phyloP scores from a whole-genome alignment of 2,329 filamentous ascomycete species.

The Neurospora sp. region DNA sequence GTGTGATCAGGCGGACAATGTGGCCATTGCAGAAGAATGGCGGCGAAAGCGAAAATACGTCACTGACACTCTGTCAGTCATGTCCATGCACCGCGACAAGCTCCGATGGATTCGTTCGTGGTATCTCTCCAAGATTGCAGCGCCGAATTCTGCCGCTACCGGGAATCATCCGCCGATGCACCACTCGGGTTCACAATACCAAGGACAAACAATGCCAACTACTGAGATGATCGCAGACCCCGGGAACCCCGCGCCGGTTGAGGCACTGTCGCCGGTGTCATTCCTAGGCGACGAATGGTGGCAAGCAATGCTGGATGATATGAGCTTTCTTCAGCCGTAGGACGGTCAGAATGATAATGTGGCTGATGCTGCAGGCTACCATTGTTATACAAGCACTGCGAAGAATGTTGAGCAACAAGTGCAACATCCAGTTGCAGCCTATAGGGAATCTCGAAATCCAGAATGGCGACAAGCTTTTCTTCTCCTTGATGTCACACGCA shows the following conservation, averaged over 20 bases:
- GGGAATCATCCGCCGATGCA: neutral
- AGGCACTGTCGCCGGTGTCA: neutral
- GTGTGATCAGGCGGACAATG: slow-evolving; percentile 23
- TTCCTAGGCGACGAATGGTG: slow-evolving; percentile 5
- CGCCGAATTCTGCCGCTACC: neutral
- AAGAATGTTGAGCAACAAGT: neutral
- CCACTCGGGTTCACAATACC: neutral
- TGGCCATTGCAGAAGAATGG: slow-evolving; percentile 16
- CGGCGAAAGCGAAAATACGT: slow-evolving; percentile 15
- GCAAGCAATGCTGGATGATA: slow-evolving; percentile 4
- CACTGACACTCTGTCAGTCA: slow-evolving; percentile 22
- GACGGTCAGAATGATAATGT: neutral
- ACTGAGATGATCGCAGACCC: neutral
- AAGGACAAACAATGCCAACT: neutral
- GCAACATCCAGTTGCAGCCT: neutral
- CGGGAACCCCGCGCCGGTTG: neutral
- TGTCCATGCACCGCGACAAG: slow-evolving; percentile 25
- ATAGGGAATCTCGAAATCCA: neutral
- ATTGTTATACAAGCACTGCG: neutral
- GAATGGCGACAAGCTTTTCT: neutral
- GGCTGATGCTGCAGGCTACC: neutral
- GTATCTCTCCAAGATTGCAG: slow-evolving; percentile 18
- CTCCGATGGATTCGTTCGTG: slow-evolving; percentile 31
- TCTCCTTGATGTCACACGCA: neutral
- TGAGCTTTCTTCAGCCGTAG: slow-evolving; percentile 1